These are phyloP conservation scores for Xeromyces bisporus DNA, from an alignment of 495 filamentous ascomycete species.

Conservation along the genomic window DNA sequence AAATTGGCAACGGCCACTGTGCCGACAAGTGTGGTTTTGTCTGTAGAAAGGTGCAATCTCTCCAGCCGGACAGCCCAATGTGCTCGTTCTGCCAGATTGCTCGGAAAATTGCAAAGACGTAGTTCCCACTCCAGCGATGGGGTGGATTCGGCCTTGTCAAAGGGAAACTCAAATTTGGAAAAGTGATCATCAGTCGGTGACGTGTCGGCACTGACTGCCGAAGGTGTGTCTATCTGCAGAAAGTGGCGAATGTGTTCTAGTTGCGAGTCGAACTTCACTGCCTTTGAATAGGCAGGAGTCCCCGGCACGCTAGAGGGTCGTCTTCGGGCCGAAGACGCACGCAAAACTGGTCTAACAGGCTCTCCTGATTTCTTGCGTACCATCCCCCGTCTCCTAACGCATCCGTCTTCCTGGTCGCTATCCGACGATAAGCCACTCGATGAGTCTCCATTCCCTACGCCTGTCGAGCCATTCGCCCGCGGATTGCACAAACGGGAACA, in stretches of 20 bases:
- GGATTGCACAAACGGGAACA: slow-evolving; percentile 74
- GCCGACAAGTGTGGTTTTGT: slow-evolving; percentile 73
- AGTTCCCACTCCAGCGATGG: slow-evolving; percentile 76
- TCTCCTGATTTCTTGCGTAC: slow-evolving; percentile 97
- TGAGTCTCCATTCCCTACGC: too few species aligned
- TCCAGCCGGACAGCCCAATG: slow-evolving; percentile 58
- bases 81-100: slow-evolving; percentile 44
- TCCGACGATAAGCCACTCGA: too few species aligned
- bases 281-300: slow-evolving; percentile 86
- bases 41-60: slow-evolving; percentile 64
- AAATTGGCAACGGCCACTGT: slow-evolving; percentile 73
- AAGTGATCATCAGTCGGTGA: slow-evolving; percentile 81
- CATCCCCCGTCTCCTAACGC: too few species aligned
- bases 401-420: slow-evolving; percentile 45
- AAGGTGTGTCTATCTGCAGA: slow-evolving; percentile 75
- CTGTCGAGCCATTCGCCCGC: too few species aligned
- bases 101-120: slow-evolving; percentile 64
- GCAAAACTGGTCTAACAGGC: slow-evolving; percentile 80
- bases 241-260: slow-evolving; percentile 94
- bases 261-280: slow-evolving; percentile 88
- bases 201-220: slow-evolving; percentile 89
- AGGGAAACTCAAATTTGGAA: slow-evolving; percentile 74
- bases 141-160: slow-evolving; percentile 37
- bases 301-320: slow-evolving; percentile 94
- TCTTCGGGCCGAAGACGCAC: slow-evolving; percentile 48